Percentiles rank a stretch among this genome's conserved stretches.
phyloP scores from a whole-genome alignment of 2,329 filamentous ascomycete genomes.

The Monilinia laxa region DNA sequence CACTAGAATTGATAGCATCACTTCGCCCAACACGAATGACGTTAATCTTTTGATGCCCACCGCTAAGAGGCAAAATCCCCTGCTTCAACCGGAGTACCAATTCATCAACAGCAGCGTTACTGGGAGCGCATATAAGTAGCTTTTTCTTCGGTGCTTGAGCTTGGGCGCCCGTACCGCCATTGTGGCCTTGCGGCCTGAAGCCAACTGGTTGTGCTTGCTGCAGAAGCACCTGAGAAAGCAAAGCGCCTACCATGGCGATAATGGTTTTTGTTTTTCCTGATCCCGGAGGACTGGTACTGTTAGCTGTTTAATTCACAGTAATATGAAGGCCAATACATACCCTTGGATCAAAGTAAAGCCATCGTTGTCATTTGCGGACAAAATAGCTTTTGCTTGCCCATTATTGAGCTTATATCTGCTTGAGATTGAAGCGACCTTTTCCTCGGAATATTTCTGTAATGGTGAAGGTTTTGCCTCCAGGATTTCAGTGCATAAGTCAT shows the following conservation, averaged over 20 bases:
- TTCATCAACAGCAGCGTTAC: constrained; percentile 96
- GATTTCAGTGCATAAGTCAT: constrained; percentile 93
- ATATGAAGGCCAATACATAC: constrained; percentile 46
- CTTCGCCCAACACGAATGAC: constrained; percentile 87
- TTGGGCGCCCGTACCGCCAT: constrained; percentile 40
- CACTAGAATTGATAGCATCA: constrained; percentile 86
- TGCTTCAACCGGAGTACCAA: constrained; percentile 87
- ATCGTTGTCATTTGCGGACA: constrained; percentile 91
- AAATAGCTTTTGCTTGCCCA: constrained; percentile 87
- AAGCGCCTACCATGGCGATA: constrained; percentile 87
- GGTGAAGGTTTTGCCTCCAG: constrained; percentile 86
- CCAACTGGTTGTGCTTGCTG: constrained; percentile 34
- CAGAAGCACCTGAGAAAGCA: constrained; percentile 59
- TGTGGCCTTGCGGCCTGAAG: constrained; percentile 41
- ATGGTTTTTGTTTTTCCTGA: constrained; percentile 99
- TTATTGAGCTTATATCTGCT: constrained; percentile 80
- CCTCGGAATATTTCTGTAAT: constrained; percentile 75
- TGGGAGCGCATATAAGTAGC: constrained; percentile 93
- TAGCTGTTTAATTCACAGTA: constrained; percentile 34
- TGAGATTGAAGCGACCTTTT: constrained; percentile 67
- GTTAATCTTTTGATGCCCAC: constrained; percentile 72
- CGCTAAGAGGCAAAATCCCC: constrained; percentile 76
- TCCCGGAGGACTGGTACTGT: constrained; percentile 69
- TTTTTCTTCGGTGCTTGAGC: constrained; percentile 62
- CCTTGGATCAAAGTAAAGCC: constrained; percentile 96